Evolutionary conservation across 441 rosid genomes (phyloP), one percentile per base, ranked within the genome.

Genomic region (Corymbia calophylla): DNA sequence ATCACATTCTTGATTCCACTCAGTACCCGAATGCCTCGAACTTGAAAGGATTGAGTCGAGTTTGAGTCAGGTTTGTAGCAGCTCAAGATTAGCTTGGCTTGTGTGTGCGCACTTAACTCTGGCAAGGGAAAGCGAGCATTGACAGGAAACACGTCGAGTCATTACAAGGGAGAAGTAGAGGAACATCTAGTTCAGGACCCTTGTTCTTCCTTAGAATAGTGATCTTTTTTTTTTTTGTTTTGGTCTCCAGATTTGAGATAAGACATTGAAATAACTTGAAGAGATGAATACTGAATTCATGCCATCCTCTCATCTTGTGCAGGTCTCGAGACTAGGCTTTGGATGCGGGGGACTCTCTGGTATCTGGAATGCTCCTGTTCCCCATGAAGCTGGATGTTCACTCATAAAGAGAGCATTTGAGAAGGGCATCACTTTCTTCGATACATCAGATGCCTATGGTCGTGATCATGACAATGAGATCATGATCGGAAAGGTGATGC

Each of bases 271-370:
- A 66, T 31, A 66, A 16, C 77, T 39, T 39, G 82, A 5, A 73
- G 51, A 55, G 35, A 19, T 84, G 27, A 64, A 51, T 55, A n/a
- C 60, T 23, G 49, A 49, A 25, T 49, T 53, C 85, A 21, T 21
- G 47, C 80, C 68, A 29, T 58, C 56, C 68, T n/a, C 89, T n/a
- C 54, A 8, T 66, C 29, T 29, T n/a, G 44, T 87, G 88, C 87
- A 94, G 95, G 94, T 95, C 48, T 94, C 94, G 15, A 92, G 93
- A 86, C 82, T 92, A 82, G 96, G 96, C 64, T 88, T 93, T 49
- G 96, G 94, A 51, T 93, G 96, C n/a, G 93, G 18, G 2, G 93
- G 95, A 19, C 94, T 95, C 88, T 89, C 94, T 7, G 94, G 95
- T 18, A 6, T 89, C 4, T 53, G 32, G 15, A 92, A 92, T 88